Conservation (phyloP, 805 yeast genomes). For the Saturnispora dispora region DNA sequence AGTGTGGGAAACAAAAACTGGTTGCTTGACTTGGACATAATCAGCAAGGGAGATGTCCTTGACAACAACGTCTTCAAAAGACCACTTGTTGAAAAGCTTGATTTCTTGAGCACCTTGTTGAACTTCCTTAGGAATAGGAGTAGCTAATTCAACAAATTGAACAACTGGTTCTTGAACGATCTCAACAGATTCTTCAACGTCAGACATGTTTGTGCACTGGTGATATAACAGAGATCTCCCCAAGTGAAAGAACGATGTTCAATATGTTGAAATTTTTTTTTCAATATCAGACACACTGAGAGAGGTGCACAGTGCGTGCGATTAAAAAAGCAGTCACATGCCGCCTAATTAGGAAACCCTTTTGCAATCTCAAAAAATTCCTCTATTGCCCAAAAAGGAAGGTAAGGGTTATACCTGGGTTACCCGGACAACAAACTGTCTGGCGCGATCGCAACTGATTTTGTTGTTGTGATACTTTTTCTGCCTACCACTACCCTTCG, state of each 20-base stretch:
- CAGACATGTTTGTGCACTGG: slow-evolving; percentile 54
- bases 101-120: slow-evolving; percentile 93
- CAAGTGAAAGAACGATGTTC: not conserved
- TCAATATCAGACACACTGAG: not conserved
- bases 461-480: not conserved
- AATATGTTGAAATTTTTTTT: slow-evolving; percentile 3
- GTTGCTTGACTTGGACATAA: slow-evolving; percentile 96
- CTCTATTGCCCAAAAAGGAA: slow-evolving; percentile 14
- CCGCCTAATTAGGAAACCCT: slow-evolving; percentile 6
- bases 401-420: slow-evolving; percentile 8
- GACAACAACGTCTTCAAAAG: slow-evolving; percentile 94
- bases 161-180: slow-evolving; percentile 80
- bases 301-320: not conserved
- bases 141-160: slow-evolving; percentile 78
- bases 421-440: too few relatives aligned
- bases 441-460: too few relatives aligned
- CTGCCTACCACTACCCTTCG: too few relatives aligned
- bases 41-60: slow-evolving; percentile 97
- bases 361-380: slow-evolving; percentile 7
- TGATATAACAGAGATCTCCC: not conserved
- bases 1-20: slow-evolving; percentile 97
- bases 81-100: slow-evolving; percentile 99
- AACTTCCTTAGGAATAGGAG: slow-evolving; percentile 93
- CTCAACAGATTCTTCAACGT: slow-evolving; percentile 51
- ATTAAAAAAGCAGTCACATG: slow-evolving; percentile 11